Conservation (phyloP, 2,329 filamentous ascomycete species). For the Aspergillus sergii region DNA sequence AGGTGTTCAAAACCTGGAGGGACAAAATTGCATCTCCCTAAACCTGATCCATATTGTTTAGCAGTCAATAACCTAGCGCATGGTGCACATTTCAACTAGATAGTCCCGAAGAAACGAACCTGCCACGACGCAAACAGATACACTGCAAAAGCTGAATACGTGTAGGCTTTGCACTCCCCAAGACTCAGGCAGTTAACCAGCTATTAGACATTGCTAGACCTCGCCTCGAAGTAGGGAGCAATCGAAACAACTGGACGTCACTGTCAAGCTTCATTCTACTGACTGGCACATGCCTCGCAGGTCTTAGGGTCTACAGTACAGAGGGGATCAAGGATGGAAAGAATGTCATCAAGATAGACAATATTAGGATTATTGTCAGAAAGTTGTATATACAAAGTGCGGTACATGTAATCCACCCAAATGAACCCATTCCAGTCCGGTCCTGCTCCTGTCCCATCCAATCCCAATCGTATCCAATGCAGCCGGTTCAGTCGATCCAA, state of each 20-base stretch:
- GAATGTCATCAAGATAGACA: not conserved
- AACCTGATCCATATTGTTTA: not conserved
- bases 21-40: not conserved
- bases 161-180: not conserved
- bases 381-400: slow-evolving; percentile 16
- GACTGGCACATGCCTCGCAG: not conserved
- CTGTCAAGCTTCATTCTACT: not conserved
- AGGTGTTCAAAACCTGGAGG: slow-evolving; percentile 17
- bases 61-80: not conserved
- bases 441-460: slow-evolving; percentile 2
- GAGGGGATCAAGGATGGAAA: not conserved
- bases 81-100: not conserved
- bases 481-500: not conserved
- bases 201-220: not conserved
- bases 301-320: not conserved
- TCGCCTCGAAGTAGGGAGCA: not conserved
- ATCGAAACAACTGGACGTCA: not conserved
- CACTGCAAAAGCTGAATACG: not conserved
- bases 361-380: slow-evolving; percentile 2
- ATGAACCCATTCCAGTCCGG: slow-evolving; percentile 3
- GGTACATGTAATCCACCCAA: slow-evolving; percentile 13
- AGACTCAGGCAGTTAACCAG: not conserved
- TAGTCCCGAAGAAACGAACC: too few relatives aligned
- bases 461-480: slow-evolving; percentile 5
- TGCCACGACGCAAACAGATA: not conserved